These are phyloP conservation scores for Suillus hirtellus DNA, from an alignment of 768 basidiomycete genomes.

Conservation along the genomic window DNA sequence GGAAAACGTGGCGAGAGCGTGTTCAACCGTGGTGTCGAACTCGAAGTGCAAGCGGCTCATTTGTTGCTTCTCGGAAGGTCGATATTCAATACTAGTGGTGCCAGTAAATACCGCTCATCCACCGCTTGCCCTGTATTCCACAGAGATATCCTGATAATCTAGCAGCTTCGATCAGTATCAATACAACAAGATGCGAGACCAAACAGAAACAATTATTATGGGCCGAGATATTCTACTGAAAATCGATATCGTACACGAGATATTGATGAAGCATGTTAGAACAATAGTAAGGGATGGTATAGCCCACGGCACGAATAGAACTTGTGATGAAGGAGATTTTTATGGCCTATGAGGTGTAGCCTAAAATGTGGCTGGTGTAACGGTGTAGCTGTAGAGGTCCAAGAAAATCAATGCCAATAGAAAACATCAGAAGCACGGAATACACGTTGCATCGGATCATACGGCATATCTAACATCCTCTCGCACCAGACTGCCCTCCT, in stretches of 20 bases:
- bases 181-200: background rate
- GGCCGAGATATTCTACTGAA: background rate
- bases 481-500: conserved; percentile 1
- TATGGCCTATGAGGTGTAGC: background rate
- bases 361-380: conserved; percentile 10
- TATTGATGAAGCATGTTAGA: background rate
- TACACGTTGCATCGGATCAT: background rate
- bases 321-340: background rate
- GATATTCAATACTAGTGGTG: background rate
- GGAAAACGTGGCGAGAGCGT: conserved; percentile 2
- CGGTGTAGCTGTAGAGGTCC: conserved; percentile 3
- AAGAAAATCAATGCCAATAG: background rate
- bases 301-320: background rate
- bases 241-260: conserved; percentile 3
- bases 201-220: background rate
- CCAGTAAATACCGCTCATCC: background rate
- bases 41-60: conserved; percentile 1
- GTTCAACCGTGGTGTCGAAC: background rate
- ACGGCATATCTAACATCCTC: conserved; percentile 1
- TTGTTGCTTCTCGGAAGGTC: conserved; percentile 3
- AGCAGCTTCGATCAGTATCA: background rate
- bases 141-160: background rate
- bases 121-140: background rate
- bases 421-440: background rate
- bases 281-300: background rate